These are phyloP conservation scores for Peronosclerospora sorghi DNA, from an alignment of 352 stramenopile species.

Conservation along the genomic window DNA sequence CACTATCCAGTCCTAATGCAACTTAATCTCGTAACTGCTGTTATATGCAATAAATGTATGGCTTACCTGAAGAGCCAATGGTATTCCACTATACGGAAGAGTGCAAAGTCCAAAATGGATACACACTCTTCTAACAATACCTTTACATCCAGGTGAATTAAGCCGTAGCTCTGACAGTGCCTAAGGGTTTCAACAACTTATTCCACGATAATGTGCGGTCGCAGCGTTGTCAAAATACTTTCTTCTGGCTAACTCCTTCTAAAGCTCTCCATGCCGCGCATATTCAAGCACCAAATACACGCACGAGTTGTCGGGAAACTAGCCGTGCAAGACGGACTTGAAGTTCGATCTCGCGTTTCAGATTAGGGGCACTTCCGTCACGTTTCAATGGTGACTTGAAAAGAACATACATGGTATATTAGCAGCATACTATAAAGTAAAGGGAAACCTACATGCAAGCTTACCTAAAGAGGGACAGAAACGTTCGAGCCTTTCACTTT, in stretches of 20 bases:
- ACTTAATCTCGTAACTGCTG: no score
- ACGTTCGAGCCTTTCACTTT: conserved; percentile 55
- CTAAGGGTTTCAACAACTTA: conserved; percentile 68
- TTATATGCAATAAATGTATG: no score
- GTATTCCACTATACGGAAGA: no score
- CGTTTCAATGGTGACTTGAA: conserved; percentile 54
- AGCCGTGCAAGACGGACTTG: conserved; percentile 70
- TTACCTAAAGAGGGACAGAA: conserved; percentile 73
- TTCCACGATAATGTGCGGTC: conserved; percentile 55
- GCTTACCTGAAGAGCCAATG: no score
- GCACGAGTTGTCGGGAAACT: conserved; percentile 80
- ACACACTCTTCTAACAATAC: no score
- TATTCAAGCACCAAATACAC: conserved; percentile 83
- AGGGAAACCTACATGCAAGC: not conserved
- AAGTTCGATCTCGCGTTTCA: conserved; percentile 81
- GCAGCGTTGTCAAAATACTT: conserved; percentile 37
- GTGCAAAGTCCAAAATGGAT: no score
- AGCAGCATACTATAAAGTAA: not conserved
- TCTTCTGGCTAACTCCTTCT: conserved; percentile 58
- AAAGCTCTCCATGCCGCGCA: conserved; percentile 67
- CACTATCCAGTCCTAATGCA: no score
- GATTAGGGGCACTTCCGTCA: conserved; percentile 40
- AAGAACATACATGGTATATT: conserved; percentile 29
- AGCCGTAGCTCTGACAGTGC: conserved; percentile 63
- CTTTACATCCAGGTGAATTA: conserved; percentile 87